Evolutionary conservation across 2,329 filamentous ascomycete genomes (phyloP), one percentile per base, ranked within the genome.

Genomic region (Xylariaceae sp.): DNA sequence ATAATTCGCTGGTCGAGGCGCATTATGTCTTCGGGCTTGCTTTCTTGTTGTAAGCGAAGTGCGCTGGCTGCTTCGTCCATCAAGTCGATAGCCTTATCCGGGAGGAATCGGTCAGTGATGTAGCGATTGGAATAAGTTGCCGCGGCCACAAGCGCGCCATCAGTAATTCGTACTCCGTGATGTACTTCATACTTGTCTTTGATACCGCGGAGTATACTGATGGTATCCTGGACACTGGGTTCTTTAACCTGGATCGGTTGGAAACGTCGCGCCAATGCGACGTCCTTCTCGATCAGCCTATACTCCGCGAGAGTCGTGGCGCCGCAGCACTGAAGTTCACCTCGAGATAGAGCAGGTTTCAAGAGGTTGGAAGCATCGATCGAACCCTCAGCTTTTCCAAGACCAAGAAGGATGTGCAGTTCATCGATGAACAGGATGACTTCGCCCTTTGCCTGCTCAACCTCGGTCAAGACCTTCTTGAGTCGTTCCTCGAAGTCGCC

Each of bases 131-230:
- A 94, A 71, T 95, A 89, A 0, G 90, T 89, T 1, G 93, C 92
- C 2, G 94, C 93, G 1, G 94, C 92, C 11, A 99, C 93, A 9
- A 97, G 78, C 5, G 94, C 92, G 1, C 89, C 88, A 68, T 97
- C 94, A 0, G 91, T 96, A 65, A 99, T 97, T 56, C 92, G 83
- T 0, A 97, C 93, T 75, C 94, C 93, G 70, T 99, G 94, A 66
- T 97, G 94, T 0, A 97, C 90, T 73, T 97, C 94, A 70, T 99
- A 99, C 66, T 92, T 90, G 70, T 97, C 92, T 72, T 97, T 97
- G 78, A 99, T 97, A 53, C 93, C 94, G 70, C 94, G 86, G 0
- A 99, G 79, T 59, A 99, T 97, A 54, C 91, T 96, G 62, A 99
- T 92, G 0, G 94, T 97, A 66, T 97, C 92, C 66, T 90, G 86